Evolutionary conservation across 805 yeast species (phyloP).

Genomic region (Osmozyma mogii): DNA sequence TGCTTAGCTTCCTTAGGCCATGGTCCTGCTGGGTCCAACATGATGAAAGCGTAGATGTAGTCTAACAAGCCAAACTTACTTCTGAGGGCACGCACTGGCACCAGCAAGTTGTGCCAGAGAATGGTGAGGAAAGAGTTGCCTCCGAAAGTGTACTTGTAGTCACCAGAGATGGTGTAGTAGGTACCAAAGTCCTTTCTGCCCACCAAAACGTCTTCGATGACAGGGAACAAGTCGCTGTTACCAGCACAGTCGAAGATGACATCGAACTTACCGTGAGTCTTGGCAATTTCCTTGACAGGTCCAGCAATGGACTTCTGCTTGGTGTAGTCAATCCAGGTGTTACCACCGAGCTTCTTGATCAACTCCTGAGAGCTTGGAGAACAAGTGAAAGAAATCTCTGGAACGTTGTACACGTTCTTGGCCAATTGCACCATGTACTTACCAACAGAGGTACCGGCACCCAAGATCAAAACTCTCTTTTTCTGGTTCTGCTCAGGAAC

Average conservation of each 20-base stretch:
- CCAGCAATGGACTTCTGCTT: slow-evolving; percentile 26
- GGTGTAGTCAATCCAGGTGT: slow-evolving; percentile 49
- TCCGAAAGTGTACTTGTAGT: slow-evolving; percentile 31
- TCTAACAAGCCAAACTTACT: slow-evolving; percentile 14
- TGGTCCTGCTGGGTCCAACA: slow-evolving; percentile 6
- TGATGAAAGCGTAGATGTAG: slow-evolving; percentile 22
- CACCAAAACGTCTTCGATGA: slow-evolving; percentile 37
- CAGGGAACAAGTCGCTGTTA: slow-evolving; percentile 38
- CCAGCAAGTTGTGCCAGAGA: neutral
- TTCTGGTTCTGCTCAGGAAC: slow-evolving; percentile 28
- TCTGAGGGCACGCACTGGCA: slow-evolving; percentile 5
- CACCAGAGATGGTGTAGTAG: slow-evolving; percentile 54
- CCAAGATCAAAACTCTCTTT: slow-evolving; percentile 53
- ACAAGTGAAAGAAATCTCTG: slow-evolving; percentile 49
- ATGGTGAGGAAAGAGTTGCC: neutral
- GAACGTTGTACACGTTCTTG: slow-evolving; percentile 34
- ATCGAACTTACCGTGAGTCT: slow-evolving; percentile 41
- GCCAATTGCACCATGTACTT: slow-evolving; percentile 48
- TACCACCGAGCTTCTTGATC: slow-evolving; percentile 49
- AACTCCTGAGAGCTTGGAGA: slow-evolving; percentile 40
- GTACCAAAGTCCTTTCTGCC: slow-evolving; percentile 33
- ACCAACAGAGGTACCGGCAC: slow-evolving; percentile 72
- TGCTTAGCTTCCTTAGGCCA: slow-evolving; percentile 23
- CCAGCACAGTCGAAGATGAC: slow-evolving; percentile 63
- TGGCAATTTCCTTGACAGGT: slow-evolving; percentile 27